Evolutionary conservation across 78 protist genomes (phyloP).

Genomic region (Speleostelium caveatum): DNA sequence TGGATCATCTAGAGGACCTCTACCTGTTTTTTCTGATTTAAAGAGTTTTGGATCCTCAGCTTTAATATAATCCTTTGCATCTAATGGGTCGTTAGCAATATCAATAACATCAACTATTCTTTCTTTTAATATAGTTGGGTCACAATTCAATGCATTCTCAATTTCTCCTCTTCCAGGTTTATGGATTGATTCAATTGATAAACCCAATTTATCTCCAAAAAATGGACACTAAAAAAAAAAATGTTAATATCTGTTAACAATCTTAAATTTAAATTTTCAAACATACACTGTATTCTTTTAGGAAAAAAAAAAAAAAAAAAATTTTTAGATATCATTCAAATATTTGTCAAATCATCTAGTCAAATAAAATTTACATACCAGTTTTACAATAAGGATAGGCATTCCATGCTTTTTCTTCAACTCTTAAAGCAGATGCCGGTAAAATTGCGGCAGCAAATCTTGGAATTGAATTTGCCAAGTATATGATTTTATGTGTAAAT

Average conservation of each 20-base stretch:
- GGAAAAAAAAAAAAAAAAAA: neutral
- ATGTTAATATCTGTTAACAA: neutral
- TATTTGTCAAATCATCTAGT: neutral
- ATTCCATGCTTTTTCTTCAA: constrained; percentile 95
- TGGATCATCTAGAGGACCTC: constrained; percentile 84
- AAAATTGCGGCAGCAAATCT: constrained; percentile 60
- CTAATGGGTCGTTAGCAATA: constrained; percentile 63
- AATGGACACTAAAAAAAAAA: constrained; percentile 32
- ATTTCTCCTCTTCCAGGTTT: constrained; percentile 57
- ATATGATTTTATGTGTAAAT: constrained; percentile 63
- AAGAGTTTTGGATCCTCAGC: constrained; percentile 85
- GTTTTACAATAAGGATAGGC: constrained; percentile 88
- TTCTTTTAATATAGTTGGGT: constrained; percentile 13
- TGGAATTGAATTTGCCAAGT: constrained; percentile 48
- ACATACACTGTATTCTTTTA: constrained; percentile 13
- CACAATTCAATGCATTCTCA: constrained; percentile 39
- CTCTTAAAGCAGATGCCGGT: constrained; percentile 81
- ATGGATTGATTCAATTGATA: constrained; percentile 67
- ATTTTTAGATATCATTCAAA: neutral
- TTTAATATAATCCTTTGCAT: constrained; percentile 72
- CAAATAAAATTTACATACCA: constrained; percentile 15
- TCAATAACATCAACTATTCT: constrained; percentile 53
- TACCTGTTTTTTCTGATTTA: constrained; percentile 83
- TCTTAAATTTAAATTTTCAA: neutral
- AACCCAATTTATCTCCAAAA: constrained; percentile 50